A percentile compares a stretch with the other conserved stretches of the same genome.
These are phyloP conservation scores for Pythium insidiosum DNA, from an alignment of 352 stramenopile species.

Conservation along the genomic window DNA sequence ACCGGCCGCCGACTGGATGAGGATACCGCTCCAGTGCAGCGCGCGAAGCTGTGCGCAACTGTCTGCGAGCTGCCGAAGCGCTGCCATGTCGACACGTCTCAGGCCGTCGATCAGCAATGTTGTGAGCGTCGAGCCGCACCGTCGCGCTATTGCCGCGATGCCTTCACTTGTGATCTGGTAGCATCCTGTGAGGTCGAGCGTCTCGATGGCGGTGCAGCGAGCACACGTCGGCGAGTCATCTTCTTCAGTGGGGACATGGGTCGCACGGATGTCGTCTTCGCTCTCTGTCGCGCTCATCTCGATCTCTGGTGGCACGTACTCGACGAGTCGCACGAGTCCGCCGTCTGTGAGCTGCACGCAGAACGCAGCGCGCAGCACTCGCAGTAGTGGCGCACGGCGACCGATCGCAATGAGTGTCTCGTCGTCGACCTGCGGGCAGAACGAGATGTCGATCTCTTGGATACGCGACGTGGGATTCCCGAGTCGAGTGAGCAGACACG, in stretches of 20 bases:
- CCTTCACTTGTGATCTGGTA: conserved; percentile 50
- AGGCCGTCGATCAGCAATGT: conserved; percentile 54
- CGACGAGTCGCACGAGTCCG: conserved; percentile 41
- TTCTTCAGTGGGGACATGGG: too few species aligned
- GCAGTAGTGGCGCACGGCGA: conserved; percentile 23
- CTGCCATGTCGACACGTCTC: conserved; percentile 25
- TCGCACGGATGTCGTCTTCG: conserved; percentile 14
- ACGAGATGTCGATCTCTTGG: conserved; percentile 50
- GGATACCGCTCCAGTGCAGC: conserved; percentile 46
- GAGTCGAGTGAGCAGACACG: too few species aligned
- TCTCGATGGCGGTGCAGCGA: conserved; percentile 32
- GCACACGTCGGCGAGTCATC: too few species aligned
- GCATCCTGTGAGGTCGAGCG: conserved; percentile 57
- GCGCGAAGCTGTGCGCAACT: conserved; percentile 29
- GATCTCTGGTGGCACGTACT: conserved; percentile 13
- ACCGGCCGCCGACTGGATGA: conserved; percentile 35
- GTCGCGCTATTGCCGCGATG: conserved; percentile 21
- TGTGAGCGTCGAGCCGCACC: conserved; percentile 30
- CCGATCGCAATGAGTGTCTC: conserved; percentile 43
- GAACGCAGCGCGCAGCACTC: conserved; percentile 32
- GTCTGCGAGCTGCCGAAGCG: conserved; percentile 19
- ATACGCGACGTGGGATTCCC: conserved; percentile 18
- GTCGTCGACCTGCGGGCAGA: conserved; percentile 45
- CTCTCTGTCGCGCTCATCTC: conserved; percentile 20
- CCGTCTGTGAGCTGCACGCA: conserved; percentile 47